Evolutionary conservation across 1,284 basidiomycete genomes (phyloP), one percentile per base, ranked within the genome.

Genomic region (Leccinum subrobustum): DNA sequence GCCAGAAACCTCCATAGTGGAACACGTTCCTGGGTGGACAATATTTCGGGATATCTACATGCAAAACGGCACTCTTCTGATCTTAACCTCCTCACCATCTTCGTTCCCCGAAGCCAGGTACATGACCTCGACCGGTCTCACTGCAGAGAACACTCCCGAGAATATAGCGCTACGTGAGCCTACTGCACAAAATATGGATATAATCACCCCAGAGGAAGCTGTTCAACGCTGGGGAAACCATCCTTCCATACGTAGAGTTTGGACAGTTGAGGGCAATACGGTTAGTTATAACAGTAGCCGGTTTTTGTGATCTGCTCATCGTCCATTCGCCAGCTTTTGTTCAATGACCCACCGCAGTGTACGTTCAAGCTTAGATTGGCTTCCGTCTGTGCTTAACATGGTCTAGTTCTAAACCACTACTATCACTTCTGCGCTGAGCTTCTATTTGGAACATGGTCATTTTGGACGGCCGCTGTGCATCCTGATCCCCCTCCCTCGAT

Each of bases 381-480:
- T 52, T 60, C 27, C 18, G 6, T 54, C 35, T 23, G 14, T 54
- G 20, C 57, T 66, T 44, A 66, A 52, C 9, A n/a, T 23, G 16
- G 35, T 42, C 27, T 55, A 83, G 81, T 93, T 78, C 81, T 93
- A 31, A 78, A 82, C 59, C 91, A 93, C 71, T 93, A 92, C 73
- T 93, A 92, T 74, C 91, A 93, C 75, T 87, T 92, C 64, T 88
- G 88, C 37, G 91, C 87, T 0, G 91, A 93, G 70, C 82, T 92
- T 54, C 75, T 92, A 60, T 77, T 93, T 52, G 90, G 90, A 47
- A 76, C 83, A 1, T 90, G 89, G 82, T 83, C 88, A 4, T 83
- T 90, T 65, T 89, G 89, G 83, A 77, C 83, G 39, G 86, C 86
- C 6, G 79, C 85, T 35, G 64, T 53, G 7, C 48, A 67, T 56